phyloP scores from a whole-genome alignment of 1,139 yeast species.

The Geotrichum fermentans region DNA sequence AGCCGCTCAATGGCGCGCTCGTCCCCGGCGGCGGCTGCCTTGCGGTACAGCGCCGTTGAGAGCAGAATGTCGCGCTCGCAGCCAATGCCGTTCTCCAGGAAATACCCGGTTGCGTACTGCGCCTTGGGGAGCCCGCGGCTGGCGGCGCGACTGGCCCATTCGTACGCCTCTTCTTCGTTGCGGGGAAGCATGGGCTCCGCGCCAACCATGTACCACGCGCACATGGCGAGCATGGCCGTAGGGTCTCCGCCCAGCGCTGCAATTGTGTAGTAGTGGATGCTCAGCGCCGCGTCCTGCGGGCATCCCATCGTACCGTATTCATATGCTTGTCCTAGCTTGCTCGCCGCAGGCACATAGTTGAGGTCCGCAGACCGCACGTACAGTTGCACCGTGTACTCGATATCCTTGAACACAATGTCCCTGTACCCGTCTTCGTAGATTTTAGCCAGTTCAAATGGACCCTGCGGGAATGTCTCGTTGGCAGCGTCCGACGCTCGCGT shows the following conservation, averaged over 20 bases:
- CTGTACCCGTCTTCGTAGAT: slow-evolving; percentile 78
- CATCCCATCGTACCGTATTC: slow-evolving; percentile 75
- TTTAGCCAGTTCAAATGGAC: slow-evolving; percentile 87
- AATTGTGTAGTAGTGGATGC: slow-evolving; percentile 87
- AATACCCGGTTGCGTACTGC: slow-evolving; percentile 80
- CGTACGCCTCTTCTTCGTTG: slow-evolving; percentile 83
- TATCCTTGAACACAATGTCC: slow-evolving; percentile 82
- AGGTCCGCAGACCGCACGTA: slow-evolving; percentile 86
- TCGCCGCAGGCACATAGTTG: slow-evolving; percentile 77
- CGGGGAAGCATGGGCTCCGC: slow-evolving; percentile 73
- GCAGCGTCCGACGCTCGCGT: slow-evolving; percentile 82
- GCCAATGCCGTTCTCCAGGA: slow-evolving; percentile 84
- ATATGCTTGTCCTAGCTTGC: slow-evolving; percentile 74
- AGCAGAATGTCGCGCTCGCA: slow-evolving; percentile 54
- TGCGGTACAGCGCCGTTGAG: slow-evolving; percentile 70
- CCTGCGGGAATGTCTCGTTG: slow-evolving; percentile 79
- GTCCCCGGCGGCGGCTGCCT: slow-evolving; percentile 72
- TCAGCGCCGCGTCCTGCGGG: slow-evolving; percentile 75
- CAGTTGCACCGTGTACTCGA: slow-evolving; percentile 77
- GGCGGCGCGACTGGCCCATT: slow-evolving; percentile 92
- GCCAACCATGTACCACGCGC: slow-evolving; percentile 96
- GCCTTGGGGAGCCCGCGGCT: slow-evolving; percentile 70
- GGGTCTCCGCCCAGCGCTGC: slow-evolving; percentile 89
- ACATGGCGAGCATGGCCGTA: slow-evolving; percentile 83
- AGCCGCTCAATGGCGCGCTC: slow-evolving; percentile 50